Evolutionary conservation across 768 basidiomycete species (phyloP), one percentile per base, ranked within the genome.

Genomic region (Chalciporus sphaerocephalus): DNA sequence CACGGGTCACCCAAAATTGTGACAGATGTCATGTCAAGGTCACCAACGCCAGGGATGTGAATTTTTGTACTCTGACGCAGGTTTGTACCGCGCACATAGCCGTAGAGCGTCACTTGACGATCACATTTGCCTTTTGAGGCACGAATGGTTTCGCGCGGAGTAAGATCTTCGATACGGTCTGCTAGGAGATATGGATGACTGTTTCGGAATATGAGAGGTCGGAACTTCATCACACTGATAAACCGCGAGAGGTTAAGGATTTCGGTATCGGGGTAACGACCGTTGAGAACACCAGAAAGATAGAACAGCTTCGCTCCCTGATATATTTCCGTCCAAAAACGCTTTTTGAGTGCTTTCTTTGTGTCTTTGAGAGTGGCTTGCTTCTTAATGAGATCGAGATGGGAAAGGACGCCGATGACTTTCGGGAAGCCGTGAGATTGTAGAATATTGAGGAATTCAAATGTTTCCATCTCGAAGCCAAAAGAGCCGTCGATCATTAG

Each of bases 391-490:
- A 99, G 85, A 67, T 98, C 96, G 33, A 98, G 83, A 67, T 99
- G 96, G 38, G 92, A 87, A 38, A 99, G 86, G 47, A 99, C 69
- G 45, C 96, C 95, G 51, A 99, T 92, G 56, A 98, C 92, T 74
- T 98, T 99, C 2, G 96, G 96, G 64, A 99, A 95, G 24, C 96
- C 96, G 62, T 99, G 96, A 0, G 92, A 78, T 71, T 97, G 93
- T 20, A 99, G 84, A 57, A 97, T 83, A 56, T 97, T 98, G 44
- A 99, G 84, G 54, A 98, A 97, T 68, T 99, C 96, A 58, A 99
- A 98, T 0, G 92, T 92, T 83, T 98, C 96, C 96, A 98, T 99
- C 70, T 98, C 96, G 55, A 98, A 95, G 4, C 96, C 96, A 66
- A 93, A 98, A 21, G 91, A 93, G 4, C 88, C 95, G 60, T 99